phyloP scores from a whole-genome alignment of 2,329 filamentous ascomycete genomes.

The Boeremia lycopersici region DNA sequence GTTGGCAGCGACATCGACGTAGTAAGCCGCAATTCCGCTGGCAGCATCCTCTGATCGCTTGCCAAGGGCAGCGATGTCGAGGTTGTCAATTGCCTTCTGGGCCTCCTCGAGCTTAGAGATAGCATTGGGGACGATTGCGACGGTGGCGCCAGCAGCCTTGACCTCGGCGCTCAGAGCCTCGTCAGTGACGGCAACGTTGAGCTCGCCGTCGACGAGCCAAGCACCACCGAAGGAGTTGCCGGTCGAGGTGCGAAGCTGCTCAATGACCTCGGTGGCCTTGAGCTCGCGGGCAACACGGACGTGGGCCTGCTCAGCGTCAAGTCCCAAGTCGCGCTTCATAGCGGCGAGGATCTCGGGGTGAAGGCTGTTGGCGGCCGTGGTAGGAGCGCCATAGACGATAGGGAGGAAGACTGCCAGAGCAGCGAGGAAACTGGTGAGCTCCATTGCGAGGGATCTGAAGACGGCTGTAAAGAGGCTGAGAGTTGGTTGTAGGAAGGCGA shows the following conservation, averaged over 20 bases:
- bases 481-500: constrained; percentile 28
- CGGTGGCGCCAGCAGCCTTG: constrained; percentile 45
- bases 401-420: constrained; percentile 50
- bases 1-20: constrained; percentile 50
- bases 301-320: constrained; percentile 48
- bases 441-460: constrained; percentile 42
- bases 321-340: constrained; percentile 53
- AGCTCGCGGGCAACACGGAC: constrained; percentile 49
- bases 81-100: constrained; percentile 47
- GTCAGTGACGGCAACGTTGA: constrained; percentile 50
- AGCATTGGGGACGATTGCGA: constrained; percentile 43
- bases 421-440: constrained; percentile 49
- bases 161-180: constrained; percentile 46
- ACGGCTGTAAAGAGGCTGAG: constrained; percentile 26
- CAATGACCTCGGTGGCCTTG: constrained; percentile 47
- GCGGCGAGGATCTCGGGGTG: constrained; percentile 51
- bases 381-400: constrained; percentile 50
- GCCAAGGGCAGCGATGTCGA: constrained; percentile 40
- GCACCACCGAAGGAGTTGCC: constrained; percentile 49
- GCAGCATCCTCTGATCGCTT: constrained; percentile 24
- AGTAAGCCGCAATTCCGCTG: constrained; percentile 47
- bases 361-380: constrained; percentile 43
- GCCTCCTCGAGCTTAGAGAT: constrained; percentile 48
- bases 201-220: constrained; percentile 48
- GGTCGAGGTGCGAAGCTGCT: constrained; percentile 40